Evolutionary conservation across 1,139 yeast species (phyloP).

Genomic region (Pneumocystis jirovecii): DNA sequence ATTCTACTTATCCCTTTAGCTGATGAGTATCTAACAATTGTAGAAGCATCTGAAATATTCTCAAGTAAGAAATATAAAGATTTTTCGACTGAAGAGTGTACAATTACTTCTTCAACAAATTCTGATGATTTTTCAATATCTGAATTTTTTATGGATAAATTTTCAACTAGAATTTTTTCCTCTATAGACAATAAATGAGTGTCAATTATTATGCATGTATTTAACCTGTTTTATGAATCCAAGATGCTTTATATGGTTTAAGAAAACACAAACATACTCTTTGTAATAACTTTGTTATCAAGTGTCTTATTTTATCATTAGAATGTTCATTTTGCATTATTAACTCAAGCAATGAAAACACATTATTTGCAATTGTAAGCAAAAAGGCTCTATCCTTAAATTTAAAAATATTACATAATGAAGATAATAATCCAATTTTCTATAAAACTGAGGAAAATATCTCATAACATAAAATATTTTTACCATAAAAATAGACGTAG

Average conservation of each 20-base stretch:
- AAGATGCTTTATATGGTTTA: background rate
- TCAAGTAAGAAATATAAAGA: slow-evolving; percentile 7
- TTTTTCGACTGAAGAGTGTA: slow-evolving; percentile 8
- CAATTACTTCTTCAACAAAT: background rate
- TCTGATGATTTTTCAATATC: slow-evolving; percentile 4
- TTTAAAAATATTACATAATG: background rate
- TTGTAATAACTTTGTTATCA: background rate
- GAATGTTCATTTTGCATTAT: background rate
- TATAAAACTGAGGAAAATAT: background rate
- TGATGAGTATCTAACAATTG: slow-evolving; percentile 31
- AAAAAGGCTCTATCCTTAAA: background rate
- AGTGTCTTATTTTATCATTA: background rate
- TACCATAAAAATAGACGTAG: background rate
- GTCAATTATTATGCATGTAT: background rate
- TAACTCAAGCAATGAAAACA: background rate
- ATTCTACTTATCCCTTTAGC: slow-evolving; percentile 35
- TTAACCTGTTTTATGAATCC: background rate
- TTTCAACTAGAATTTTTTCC: slow-evolving; percentile 11
- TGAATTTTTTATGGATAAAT: slow-evolving; percentile 15
- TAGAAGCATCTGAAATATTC: slow-evolving; percentile 16
- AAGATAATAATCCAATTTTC: background rate
- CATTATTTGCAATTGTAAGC: slow-evolving; percentile 3
- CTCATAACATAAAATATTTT: background rate
- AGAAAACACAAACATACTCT: background rate
- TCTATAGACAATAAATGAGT: background rate